These are phyloP conservation scores for Zymoseptoria tritici DNA, from an alignment of 2,329 filamentous ascomycete species.

Conservation along the genomic window DNA sequence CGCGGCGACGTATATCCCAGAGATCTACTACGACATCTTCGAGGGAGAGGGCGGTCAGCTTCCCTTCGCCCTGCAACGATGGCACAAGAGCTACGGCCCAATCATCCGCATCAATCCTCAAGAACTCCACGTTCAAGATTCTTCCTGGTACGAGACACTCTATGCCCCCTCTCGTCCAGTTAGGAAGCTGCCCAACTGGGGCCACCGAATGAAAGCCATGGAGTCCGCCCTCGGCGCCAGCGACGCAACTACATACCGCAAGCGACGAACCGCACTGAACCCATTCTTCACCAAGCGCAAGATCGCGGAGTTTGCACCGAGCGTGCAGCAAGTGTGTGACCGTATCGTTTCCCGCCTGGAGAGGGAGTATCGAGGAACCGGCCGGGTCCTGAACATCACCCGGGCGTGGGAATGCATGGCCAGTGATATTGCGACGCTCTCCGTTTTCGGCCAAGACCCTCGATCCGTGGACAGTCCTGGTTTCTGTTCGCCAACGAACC, in stretches of 20 bases:
- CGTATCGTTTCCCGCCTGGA: neutral
- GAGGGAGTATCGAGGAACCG: neutral
- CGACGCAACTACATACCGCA: constrained; percentile 29
- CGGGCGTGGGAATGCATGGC: neutral
- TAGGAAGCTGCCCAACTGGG: constrained; percentile 1
- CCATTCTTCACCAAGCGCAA: constrained; percentile 36
- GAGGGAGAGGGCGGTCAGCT: constrained; percentile 9
- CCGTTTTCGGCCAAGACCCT: neutral
- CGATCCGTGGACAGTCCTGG: neutral
- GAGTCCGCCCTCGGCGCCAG: constrained; percentile 1
- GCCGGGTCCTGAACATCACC: neutral
- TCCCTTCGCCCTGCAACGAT: constrained; percentile 1
- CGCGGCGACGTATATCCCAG: constrained; percentile 30
- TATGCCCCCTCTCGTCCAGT: constrained; percentile 1
- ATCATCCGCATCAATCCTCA: constrained; percentile 12
- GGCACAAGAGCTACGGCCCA: constrained; percentile 9
- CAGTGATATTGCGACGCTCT: neutral
- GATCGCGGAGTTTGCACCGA: constrained; percentile 2
- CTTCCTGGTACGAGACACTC: constrained; percentile 5
- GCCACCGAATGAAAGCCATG: constrained; percentile 1
- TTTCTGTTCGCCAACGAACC: neutral
- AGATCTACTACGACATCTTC: constrained; percentile 31
- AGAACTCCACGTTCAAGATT: constrained; percentile 8
- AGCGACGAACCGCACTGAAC: constrained; percentile 35
- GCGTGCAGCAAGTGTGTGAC: constrained; percentile 2